A percentile compares a stretch with the other conserved stretches of the same genome.
Evolutionary conservation across 495 filamentous ascomycete species (phyloP).

Genomic region (Xylaria bambusicola): DNA sequence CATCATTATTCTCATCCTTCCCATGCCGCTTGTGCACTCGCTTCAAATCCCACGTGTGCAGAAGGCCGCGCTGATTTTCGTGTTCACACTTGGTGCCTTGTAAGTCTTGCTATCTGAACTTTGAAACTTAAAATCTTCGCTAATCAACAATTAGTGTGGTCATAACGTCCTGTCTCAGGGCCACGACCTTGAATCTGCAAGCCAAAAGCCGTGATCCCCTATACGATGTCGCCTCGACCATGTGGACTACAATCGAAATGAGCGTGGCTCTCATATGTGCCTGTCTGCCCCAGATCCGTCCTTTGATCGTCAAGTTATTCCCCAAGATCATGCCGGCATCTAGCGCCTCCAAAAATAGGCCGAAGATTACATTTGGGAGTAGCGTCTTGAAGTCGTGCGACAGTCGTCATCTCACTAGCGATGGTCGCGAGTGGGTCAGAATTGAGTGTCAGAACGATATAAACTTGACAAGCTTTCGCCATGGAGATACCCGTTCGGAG

Average conservation of each 20-base stretch:
- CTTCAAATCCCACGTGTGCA: constrained; percentile 53
- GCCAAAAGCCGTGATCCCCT: constrained; percentile 30
- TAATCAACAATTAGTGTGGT: constrained; percentile 24
- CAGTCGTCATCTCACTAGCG: background rate
- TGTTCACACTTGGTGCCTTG: constrained; percentile 60
- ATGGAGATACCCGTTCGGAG: background rate
- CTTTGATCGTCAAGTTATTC: background rate
- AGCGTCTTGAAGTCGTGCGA: background rate
- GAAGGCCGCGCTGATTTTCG: constrained; percentile 52
- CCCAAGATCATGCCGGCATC: background rate
- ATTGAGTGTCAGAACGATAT: background rate
- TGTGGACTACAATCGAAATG: constrained; percentile 52
- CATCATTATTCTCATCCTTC: constrained; percentile 55
- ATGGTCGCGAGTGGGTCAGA: background rate
- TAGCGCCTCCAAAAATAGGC: background rate
- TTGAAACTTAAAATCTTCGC: background rate
- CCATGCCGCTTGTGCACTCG: constrained; percentile 56
- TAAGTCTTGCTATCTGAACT: constrained; percentile 10
- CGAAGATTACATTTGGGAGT: too few relatives aligned
- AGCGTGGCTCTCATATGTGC: constrained; percentile 52
- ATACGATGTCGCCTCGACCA: constrained; percentile 40
- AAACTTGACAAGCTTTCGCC: background rate
- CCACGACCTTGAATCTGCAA: constrained; percentile 32
- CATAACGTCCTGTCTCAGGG: constrained; percentile 34
- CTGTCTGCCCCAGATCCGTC: constrained; percentile 38